A percentile compares a stretch with the other conserved stretches of the same genome.
phyloP scores from a whole-genome alignment of 495 filamentous ascomycete genomes.

The Evansstolkia leycettana region DNA sequence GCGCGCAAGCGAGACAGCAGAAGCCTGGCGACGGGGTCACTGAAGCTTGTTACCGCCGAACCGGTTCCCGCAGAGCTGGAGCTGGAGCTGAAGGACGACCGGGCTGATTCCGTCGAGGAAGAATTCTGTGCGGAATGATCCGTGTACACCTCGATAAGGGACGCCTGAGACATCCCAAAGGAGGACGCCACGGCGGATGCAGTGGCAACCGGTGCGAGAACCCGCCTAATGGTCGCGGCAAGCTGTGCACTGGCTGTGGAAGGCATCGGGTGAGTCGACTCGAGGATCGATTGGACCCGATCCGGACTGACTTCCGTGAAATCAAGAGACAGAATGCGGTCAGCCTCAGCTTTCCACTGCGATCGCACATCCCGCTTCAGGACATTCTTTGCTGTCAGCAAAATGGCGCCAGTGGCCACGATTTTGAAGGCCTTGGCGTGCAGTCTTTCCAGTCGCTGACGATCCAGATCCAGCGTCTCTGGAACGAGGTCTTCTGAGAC shows the following conservation, averaged over 20 bases:
- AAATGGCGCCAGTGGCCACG: conserved; percentile 67
- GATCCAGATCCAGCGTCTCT: conserved; percentile 77
- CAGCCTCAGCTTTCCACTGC: conserved; percentile 80
- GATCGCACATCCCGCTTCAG: conserved; percentile 84
- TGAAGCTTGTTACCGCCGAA: conserved; percentile 26
- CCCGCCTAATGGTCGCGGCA: conserved; percentile 39
- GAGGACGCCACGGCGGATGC: conserved; percentile 22
- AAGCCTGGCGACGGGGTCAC: conserved; percentile 71
- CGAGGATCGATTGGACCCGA: conserved; percentile 64
- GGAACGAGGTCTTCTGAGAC: conserved; percentile 51
- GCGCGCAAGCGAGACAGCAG: conserved; percentile 61
- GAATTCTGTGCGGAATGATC: conserved; percentile 6
- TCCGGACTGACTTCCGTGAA: conserved; percentile 43
- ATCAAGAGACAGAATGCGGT: conserved; percentile 53
- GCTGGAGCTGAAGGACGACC: conserved; percentile 3
- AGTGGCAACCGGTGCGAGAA: conserved; percentile 34
- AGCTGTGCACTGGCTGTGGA: conserved; percentile 29
- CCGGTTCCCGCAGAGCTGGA: conserved; percentile 1
- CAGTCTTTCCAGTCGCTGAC: conserved; percentile 51
- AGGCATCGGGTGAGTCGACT: conserved; percentile 74
- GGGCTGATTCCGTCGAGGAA: not conserved
- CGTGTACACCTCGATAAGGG: conserved; percentile 23
- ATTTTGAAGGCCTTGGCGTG: conserved; percentile 61
- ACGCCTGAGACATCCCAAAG: conserved; percentile 21
- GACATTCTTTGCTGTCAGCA: conserved; percentile 87